Base-by-base conservation (phyloP, 129 eudicot genomes). In the Rutidosis leptorrhynchoides region DNA sequence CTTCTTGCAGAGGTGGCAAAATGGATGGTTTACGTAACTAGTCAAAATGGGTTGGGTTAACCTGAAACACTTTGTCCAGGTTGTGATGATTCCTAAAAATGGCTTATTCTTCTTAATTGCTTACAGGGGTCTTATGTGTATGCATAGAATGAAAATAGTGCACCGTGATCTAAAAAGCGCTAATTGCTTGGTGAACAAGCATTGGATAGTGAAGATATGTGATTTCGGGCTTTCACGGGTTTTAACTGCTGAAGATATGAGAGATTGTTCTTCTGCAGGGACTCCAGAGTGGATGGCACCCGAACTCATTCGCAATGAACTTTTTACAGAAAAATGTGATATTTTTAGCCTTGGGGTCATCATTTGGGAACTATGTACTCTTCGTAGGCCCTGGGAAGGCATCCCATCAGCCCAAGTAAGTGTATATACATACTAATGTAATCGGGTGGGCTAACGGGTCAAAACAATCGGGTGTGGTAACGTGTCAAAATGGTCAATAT, bases 241-340 rank as follows among this genome's bases (percentile, higher is more conserved):
- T 16, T 62, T 91, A 74, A 77, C 83, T 30, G 70, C 77, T 25
- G 51, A 42, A 20, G 81, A 84, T 30, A 78, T 82, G 75, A 77
- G 72, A 63, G 96, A 79, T 52, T 65, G 90, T 73, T 85, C 96
- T 1, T 87, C 96, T 74, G 98, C 98, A 25, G 98, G 98, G 65
- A 91, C 98, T 48, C 96, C 98, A 4, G 98, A 88, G 59, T 91
- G 98, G 96, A 91, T 91, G 98, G 96, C 98, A 66, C 98, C 98
- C 30, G 98, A 91, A 83, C 96, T 91, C 40, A 87, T 91, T 45
- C 88, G 96, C 25, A 85, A 88, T 52, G 90, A 91, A 73, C 95
- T 95, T 45, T 91, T 87, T 79, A 91, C 96, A 11, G 96, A 91
- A 68, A 91, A 91, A 53, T 88, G 98, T 62, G 98, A 91, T 69